Evolutionary conservation across 805 yeast genomes (phyloP).

Genomic region (Yarrowia sp.): DNA sequence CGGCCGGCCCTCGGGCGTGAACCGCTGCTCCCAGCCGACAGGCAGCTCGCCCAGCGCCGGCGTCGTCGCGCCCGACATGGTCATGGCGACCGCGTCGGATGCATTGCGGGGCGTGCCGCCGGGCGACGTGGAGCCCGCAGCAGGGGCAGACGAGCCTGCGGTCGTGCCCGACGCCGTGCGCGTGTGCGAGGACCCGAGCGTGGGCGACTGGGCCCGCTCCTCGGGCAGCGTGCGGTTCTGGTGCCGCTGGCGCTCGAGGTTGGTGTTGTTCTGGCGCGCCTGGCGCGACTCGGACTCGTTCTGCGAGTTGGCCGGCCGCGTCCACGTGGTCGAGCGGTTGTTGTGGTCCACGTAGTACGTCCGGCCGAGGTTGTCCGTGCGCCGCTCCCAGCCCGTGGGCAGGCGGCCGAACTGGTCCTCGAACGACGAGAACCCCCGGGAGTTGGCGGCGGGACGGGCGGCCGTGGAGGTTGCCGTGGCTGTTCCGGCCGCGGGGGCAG

Average conservation of each 20-base stretch:
- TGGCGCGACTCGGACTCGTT: slow-evolving; percentile 65
- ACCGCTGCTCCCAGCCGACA: slow-evolving; percentile 98
- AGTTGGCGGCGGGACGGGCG: slow-evolving; percentile 28
- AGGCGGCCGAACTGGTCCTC: slow-evolving; percentile 96
- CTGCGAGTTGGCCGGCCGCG: slow-evolving; percentile 81
- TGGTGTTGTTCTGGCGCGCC: slow-evolving; percentile 58
- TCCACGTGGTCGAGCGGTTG: slow-evolving; percentile 98
- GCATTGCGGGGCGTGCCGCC: slow-evolving; percentile 47
- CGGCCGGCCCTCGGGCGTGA: slow-evolving; percentile 97
- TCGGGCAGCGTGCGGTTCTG: slow-evolving; percentile 81
- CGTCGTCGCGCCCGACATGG: slow-evolving; percentile 71
- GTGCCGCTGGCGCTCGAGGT: slow-evolving; percentile 86
- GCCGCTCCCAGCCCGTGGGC: slow-evolving; percentile 99
- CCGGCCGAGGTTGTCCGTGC: slow-evolving; percentile 96
- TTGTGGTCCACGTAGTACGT: slow-evolving; percentile 98
- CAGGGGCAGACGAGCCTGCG: slow-evolving; percentile 37
- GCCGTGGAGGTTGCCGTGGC: neutral
- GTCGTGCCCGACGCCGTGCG: slow-evolving; percentile 46
- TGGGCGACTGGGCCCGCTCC: slow-evolving; percentile 27
- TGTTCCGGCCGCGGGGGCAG: neutral
- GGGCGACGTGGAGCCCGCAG: slow-evolving; percentile 49
- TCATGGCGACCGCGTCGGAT: slow-evolving; percentile 46
- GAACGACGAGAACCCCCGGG: slow-evolving; percentile 74
- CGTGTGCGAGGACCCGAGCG: slow-evolving; percentile 17
- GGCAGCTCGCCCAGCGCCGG: slow-evolving; percentile 96